Evolutionary conservation across 2,329 filamentous ascomycete species (phyloP), one percentile per base, ranked within the genome.

Genomic region (Colletotrichum sp.): DNA sequence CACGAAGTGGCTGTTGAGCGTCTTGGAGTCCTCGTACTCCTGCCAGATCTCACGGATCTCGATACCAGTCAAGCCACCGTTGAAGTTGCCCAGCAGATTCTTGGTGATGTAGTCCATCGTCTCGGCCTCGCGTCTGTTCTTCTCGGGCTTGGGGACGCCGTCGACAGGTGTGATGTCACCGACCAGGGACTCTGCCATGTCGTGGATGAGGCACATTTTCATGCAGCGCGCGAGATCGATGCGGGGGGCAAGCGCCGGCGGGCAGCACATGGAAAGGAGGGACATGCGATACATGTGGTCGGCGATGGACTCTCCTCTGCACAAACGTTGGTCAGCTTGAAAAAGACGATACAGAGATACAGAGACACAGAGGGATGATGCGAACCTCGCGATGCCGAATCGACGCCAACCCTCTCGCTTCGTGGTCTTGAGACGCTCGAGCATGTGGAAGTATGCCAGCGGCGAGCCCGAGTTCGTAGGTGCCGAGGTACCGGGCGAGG

Each of bases 271-370:
- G 78, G 95, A 96, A 85, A 99, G 95, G 80, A 99, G 91, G 66
- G 96, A 95, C 97, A 99, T 99, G 86, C 97, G 96, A 87, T 99
- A 99, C 97, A 99, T 99, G 90, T 99, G 97, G 87, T 99, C 97
- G 70, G 95, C 91, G 82, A 99, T 98, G 3, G 95, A 98, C 86
- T 99, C 97, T 83, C 95, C 94, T 74, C 90, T 93, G 78, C 7
- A 10, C 16, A n/a, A 6, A 30, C 16, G 18, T 6, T 24, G 21
- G 62, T 64, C 32, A 64, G 34, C 44, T 52, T 52, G 44, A 4
- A 13, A 13, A 3, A 4, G n/a, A 52, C 44, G n/a, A 52, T 24
- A 4, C 44, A 49, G 44, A 49, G n/a, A 49, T 21, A 3, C 44
- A 52, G 44, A 52, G 44, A 49, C 10, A 4, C 44, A 52, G 6